A percentile compares a stretch with the other conserved stretches of the same genome.
These are phyloP conservation scores for Lindgomyces ingoldianus DNA, from an alignment of 495 filamentous ascomycete species.

Conservation along the genomic window DNA sequence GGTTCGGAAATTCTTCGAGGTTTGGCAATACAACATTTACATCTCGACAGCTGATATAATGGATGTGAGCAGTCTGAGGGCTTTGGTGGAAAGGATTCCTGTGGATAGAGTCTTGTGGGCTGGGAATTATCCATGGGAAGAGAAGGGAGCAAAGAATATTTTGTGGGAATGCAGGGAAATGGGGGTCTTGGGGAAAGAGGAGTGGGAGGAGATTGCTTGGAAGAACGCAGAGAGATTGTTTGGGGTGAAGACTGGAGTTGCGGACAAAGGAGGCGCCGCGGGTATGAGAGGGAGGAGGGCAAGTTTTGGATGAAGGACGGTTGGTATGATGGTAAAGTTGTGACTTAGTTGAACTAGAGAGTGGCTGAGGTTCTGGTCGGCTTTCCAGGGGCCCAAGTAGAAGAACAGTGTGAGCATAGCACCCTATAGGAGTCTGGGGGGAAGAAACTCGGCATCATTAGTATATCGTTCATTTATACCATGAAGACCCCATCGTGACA, in stretches of 20 bases:
- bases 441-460: not conserved
- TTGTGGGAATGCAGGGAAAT: constrained; percentile 54
- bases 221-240: constrained; percentile 59
- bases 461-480: not conserved
- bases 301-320: not conserved
- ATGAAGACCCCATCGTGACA: not conserved
- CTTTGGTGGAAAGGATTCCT: constrained; percentile 50
- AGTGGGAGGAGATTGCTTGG: constrained; percentile 56
- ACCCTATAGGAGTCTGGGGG: too few species aligned
- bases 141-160: constrained; percentile 48
- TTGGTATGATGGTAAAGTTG: not conserved
- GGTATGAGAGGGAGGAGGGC: not conserved
- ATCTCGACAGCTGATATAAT: constrained; percentile 44
- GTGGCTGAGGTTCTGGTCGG: too few species aligned
- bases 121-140: constrained; percentile 61
- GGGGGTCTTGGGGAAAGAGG: constrained; percentile 53
- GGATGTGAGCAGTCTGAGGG: constrained; percentile 44
- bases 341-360: too few species aligned
- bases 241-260: constrained; percentile 39
- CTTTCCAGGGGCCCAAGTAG: too few species aligned
- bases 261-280: not conserved
- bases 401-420: too few species aligned
- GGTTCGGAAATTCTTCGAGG: constrained; percentile 41
- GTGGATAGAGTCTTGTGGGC: constrained; percentile 58
- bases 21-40: constrained; percentile 51